Conservation (phyloP, 129 eudicot genomes). For the Escallonia rubra region DNA sequence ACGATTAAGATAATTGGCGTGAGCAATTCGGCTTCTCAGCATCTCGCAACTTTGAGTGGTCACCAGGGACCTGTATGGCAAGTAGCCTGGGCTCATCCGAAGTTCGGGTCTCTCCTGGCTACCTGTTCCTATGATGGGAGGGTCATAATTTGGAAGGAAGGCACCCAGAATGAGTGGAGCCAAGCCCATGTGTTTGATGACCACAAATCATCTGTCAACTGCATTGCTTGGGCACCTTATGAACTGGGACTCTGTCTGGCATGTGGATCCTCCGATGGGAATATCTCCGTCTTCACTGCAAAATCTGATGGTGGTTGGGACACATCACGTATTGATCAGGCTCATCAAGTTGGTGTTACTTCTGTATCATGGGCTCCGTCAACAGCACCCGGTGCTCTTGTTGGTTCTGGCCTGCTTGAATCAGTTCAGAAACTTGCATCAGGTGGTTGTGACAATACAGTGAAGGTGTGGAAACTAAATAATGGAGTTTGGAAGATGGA, state of each 20-base stretch:
- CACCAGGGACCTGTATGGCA: conserved; percentile 69
- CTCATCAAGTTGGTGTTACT: conserved; percentile 66
- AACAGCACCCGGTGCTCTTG: conserved; percentile 45
- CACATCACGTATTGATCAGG: conserved; percentile 48
- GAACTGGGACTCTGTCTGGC: conserved; percentile 58
- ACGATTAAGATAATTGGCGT: conserved; percentile 55
- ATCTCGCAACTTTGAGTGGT: conserved; percentile 54
- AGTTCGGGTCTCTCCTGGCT: conserved; percentile 53
- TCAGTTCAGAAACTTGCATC: conserved; percentile 55
- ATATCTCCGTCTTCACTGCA: conserved; percentile 45
- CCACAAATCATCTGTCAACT: conserved; percentile 58
- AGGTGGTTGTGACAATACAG: conserved; percentile 65
- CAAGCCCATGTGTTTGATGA: conserved; percentile 48
- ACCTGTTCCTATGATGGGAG: conserved; percentile 62
- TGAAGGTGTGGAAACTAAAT: conserved; percentile 55
- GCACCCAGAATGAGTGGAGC: conserved; percentile 49
- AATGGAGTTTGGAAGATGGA: conserved; percentile 65
- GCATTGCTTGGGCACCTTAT: conserved; percentile 66
- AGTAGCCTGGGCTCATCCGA: conserved; percentile 52
- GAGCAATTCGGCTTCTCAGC: conserved; percentile 49
- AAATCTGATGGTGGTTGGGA: conserved; percentile 67
- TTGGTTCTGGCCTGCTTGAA: conserved; percentile 41
- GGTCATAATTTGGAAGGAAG: conserved; percentile 64
- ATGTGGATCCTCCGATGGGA: conserved; percentile 64
- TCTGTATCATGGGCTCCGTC: conserved; percentile 64